phyloP scores from a whole-genome alignment of 2,329 filamentous ascomycete species.

The Penicillium sp. region DNA sequence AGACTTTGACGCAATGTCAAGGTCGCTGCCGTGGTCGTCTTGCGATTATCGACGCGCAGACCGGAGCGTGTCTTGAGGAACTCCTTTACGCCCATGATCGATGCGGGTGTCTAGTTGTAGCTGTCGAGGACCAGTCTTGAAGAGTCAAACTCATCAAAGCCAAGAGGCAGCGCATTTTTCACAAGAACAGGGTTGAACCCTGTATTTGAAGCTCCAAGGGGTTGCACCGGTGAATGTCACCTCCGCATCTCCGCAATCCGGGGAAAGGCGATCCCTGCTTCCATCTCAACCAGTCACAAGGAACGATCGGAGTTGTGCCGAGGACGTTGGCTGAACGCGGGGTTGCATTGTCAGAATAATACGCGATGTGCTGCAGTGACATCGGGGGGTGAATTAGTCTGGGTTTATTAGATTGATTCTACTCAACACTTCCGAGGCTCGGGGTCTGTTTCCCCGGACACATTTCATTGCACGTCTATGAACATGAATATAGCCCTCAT shows the following conservation, averaged over 20 bases:
- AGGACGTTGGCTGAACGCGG: no score
- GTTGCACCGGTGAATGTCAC: not conserved
- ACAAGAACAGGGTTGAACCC: not conserved
- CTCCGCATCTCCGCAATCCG: conserved; percentile 4
- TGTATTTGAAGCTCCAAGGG: not conserved
- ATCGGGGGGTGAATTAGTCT: no score
- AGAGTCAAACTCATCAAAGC: not conserved
- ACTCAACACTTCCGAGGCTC: no score
- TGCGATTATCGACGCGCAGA: conserved; percentile 31
- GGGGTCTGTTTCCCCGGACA: no score
- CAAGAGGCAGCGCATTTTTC: not conserved
- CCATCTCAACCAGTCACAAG: no score
- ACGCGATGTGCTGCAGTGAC: no score
- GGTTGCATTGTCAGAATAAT: no score
- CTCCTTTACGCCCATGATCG: conserved; percentile 25
- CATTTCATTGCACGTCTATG: not conserved
- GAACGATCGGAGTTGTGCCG: no score
- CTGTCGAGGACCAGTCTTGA: no score
- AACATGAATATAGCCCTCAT: not conserved
- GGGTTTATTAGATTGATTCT: no score
- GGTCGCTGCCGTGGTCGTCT: conserved; percentile 39
- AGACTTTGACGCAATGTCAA: conserved; percentile 43
- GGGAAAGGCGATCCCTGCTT: not conserved
- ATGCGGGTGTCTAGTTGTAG: not conserved
- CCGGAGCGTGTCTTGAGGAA: conserved; percentile 31